Evolutionary conservation across 352 stramenopile genomes (phyloP).

Genomic region (Thalassiosira oceanica): DNA sequence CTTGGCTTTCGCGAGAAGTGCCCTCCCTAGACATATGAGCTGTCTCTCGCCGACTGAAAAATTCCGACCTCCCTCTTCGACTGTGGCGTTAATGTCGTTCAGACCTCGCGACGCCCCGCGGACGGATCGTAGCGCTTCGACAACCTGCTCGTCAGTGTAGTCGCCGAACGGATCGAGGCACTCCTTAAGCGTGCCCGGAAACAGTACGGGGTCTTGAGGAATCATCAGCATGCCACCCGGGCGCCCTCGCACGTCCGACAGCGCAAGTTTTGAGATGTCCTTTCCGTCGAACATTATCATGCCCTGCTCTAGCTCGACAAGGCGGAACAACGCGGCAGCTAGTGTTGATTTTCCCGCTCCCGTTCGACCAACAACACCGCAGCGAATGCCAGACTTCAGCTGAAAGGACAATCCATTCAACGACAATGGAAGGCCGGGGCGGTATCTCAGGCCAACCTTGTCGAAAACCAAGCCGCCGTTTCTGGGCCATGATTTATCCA

Average conservation of each 20-base stretch:
- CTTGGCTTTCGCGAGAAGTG: slow-evolving; percentile 87
- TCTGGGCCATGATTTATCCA: slow-evolving; percentile 81
- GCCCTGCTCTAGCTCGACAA: slow-evolving; percentile 88
- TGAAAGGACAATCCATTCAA: slow-evolving; percentile 83
- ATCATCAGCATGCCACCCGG: slow-evolving; percentile 88
- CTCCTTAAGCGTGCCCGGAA: slow-evolving; percentile 88
- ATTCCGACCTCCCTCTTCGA: slow-evolving; percentile 90
- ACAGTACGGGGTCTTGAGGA: slow-evolving; percentile 91
- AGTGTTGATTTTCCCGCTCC: slow-evolving; percentile 87
- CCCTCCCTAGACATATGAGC: slow-evolving; percentile 94
- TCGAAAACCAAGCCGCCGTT: slow-evolving; percentile 85
- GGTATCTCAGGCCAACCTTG: slow-evolving; percentile 88
- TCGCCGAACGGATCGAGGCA: slow-evolving; percentile 87
- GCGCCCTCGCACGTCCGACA: slow-evolving; percentile 85
- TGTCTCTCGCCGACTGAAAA: slow-evolving; percentile 93
- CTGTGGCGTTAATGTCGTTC: slow-evolving; percentile 63
- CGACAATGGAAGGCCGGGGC: slow-evolving; percentile 74
- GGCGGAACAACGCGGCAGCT: slow-evolving; percentile 88
- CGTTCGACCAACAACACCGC: slow-evolving; percentile 89
- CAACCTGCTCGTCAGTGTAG: slow-evolving; percentile 83
- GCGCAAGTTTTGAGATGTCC: slow-evolving; percentile 83
- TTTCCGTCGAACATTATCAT: slow-evolving; percentile 90
- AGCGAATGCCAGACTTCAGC: slow-evolving; percentile 84
- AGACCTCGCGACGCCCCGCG: slow-evolving; percentile 41
- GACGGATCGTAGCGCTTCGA: slow-evolving; percentile 83